These are phyloP conservation scores for Solanum pennellii DNA, from an alignment of 257 asterid species.

Conservation along the genomic window DNA sequence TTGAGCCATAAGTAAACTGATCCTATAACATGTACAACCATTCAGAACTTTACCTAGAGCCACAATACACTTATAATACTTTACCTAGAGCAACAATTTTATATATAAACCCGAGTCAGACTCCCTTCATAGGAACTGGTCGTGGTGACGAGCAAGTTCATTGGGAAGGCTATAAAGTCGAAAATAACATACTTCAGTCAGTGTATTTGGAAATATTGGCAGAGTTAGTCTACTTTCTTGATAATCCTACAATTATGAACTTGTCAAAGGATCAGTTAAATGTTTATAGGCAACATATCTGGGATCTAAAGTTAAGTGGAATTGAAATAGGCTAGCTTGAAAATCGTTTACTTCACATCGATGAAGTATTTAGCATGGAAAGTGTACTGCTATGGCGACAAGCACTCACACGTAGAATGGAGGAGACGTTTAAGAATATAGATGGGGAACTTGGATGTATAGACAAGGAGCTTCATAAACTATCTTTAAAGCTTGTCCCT, in stretches of 20 bases:
- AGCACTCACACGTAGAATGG: neutral
- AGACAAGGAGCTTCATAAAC: neutral
- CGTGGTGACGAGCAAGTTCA: neutral
- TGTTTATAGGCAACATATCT: neutral
- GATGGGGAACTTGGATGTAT: neutral
- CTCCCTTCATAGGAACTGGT: neutral
- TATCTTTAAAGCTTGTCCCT: neutral
- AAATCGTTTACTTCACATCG: neutral
- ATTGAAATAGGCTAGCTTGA: slow-evolving; percentile 4
- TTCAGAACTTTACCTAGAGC: too few species aligned
- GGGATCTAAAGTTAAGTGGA: slow-evolving; percentile 4
- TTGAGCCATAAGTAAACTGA: too few species aligned
- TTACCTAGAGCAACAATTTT: too few species aligned
- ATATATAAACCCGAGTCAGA: neutral
- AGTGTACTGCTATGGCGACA: neutral
- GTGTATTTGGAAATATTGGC: neutral
- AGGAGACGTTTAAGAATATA: neutral
- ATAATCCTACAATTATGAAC: neutral
- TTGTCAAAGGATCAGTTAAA: neutral
- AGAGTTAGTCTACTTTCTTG: slow-evolving; percentile 1
- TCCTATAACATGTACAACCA: too few species aligned
- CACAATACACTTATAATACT: too few species aligned
- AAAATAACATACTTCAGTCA: neutral
- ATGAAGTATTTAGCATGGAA: neutral
- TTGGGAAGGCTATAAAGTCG: neutral